phyloP scores from a whole-genome alignment of 2,329 filamentous ascomycete species.

The Hypoxylon sp. region DNA sequence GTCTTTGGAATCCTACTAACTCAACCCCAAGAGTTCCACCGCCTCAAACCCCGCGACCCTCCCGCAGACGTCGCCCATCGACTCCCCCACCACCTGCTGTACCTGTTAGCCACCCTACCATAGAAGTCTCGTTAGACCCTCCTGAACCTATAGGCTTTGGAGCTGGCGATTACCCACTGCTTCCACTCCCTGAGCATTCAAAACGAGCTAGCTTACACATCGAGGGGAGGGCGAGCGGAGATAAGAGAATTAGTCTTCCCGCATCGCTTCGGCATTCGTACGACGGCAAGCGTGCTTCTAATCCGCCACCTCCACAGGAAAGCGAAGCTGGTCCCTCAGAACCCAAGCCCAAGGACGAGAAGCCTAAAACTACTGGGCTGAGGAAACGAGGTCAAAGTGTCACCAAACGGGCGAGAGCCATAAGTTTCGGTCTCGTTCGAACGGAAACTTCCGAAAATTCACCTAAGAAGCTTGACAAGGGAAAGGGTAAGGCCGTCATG shows the following conservation, averaged over 20 bases:
- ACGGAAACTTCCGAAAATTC: conserved; percentile 42
- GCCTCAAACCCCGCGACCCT: conserved; percentile 49
- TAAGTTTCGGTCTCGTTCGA: conserved; percentile 53
- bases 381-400: conserved; percentile 54
- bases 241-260: conserved; percentile 68
- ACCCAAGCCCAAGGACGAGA: conserved; percentile 42
- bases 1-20: conserved; percentile 74
- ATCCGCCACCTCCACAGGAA: conserved; percentile 48
- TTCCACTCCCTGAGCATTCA: conserved; percentile 65
- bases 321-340: conserved; percentile 49
- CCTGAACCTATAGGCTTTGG: conserved; percentile 58
- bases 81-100: conserved; percentile 68
- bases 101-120: conserved; percentile 63
- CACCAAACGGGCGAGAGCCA: conserved; percentile 48
- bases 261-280: conserved; percentile 67
- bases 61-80: conserved; percentile 64
- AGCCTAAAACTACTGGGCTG: conserved; percentile 43
- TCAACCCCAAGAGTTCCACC: conserved; percentile 64
- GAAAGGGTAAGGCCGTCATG: conserved; percentile 67
- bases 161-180: conserved; percentile 65
- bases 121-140: conserved; percentile 57
- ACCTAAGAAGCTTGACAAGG: conserved; percentile 60
- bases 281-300: conserved; percentile 63
- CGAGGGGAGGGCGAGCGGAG: conserved; percentile 62
- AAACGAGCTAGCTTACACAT: conserved; percentile 67